Evolutionary conservation across 371 early-diverging fungal genomes (phyloP).

Genomic region (Nematocida sp.): DNA sequence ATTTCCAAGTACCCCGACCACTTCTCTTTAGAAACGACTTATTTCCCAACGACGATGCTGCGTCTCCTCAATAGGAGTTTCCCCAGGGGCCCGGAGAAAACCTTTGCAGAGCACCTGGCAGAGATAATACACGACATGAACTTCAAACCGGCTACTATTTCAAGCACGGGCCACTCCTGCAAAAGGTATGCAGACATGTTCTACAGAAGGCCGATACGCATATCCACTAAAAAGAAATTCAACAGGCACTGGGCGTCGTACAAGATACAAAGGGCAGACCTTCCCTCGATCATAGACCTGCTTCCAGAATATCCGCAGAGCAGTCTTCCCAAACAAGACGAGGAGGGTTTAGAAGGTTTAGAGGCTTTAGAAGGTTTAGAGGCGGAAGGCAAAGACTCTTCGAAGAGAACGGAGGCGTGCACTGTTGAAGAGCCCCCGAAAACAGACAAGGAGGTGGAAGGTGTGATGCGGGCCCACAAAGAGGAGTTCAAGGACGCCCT

Average conservation of each 20-base stretch:
- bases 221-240: background rate
- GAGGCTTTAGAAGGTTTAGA: no score
- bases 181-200: conserved; percentile 15
- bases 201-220: conserved; percentile 3
- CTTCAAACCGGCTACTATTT: background rate
- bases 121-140: background rate
- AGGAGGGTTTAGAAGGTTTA: no score
- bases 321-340: background rate
- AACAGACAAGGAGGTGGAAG: conserved; percentile 36
- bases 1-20: background rate
- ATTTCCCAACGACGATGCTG: background rate
- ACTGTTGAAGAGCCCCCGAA: background rate
- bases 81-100: background rate
- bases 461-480: background rate
- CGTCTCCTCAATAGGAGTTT: background rate
- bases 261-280: conserved; percentile 15
- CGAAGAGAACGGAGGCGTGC: background rate
- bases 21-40: background rate
- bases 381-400: no score
- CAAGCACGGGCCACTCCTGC: background rate
- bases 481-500: background rate
- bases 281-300: conserved; percentile 15
- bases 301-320: conserved; percentile 28
- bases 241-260: background rate
- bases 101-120: background rate